Base-by-base conservation (phyloP, 257 asterid genomes). In the Apocynum venetum region DNA sequence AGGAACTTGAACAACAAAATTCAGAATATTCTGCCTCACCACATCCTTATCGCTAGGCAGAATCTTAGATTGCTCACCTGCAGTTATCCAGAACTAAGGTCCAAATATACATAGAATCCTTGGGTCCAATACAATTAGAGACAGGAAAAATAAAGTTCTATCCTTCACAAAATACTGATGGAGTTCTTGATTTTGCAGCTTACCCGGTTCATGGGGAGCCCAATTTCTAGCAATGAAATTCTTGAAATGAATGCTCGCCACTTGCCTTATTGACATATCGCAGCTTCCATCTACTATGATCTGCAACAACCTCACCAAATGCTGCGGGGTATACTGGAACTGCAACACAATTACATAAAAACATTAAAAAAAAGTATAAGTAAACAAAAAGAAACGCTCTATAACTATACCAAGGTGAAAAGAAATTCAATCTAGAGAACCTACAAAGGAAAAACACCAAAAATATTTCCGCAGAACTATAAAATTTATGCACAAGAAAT, bases 241-340 rank as follows among this genome's bases (percentile, higher is more conserved):
- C 91, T 96, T 96, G 80, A 96, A 96, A 70, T 96, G 89, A 78
- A 96, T 96, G 82, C 99, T 96, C 31, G 98, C 98, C 77, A 89
- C 98, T 87, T 96, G 99, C 75, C 99, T 87, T 46, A 96, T 97
- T 14, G 97, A 95, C 84, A 88, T 81, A 81, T 93, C 98, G 31
- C 93, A 85, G 49, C 82, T 89, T 78, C 83, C 96, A 74, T 91
- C 98, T 0, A 96, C 94, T 48, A 93, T 89, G 76, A 96, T 93
- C 91, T 93, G 99, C 92, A 96, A 80, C 83, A 96, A 86, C 87
- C 99, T 96, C 82, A 96, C 97, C 84, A 96, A 85, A 87, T 96
- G 99, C 87, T 91, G 98, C 11, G 97, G 98, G 9, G 93, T 86
- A 79, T 78, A 84, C 80, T 96, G 97, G 84, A 85, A 83, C 99